Percentiles rank a stretch among this genome's conserved stretches.
Conservation (phyloP, 805 yeast species). For the Brettanomyces bruxellensis region DNA sequence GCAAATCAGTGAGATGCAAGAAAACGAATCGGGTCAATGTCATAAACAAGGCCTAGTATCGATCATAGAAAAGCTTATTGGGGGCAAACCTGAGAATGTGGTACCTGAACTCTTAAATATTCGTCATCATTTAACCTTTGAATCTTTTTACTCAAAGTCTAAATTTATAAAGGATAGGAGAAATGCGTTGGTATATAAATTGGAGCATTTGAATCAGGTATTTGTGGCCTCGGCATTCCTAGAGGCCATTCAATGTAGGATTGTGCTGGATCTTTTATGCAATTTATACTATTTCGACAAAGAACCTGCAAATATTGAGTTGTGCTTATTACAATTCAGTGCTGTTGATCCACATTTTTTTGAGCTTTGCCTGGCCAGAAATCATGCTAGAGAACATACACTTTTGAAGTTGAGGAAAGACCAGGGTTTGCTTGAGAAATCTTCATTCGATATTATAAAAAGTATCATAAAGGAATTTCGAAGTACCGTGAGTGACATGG, state of each 20-base stretch:
- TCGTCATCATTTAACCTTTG: slow-evolving; percentile 10
- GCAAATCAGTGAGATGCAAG: too few species aligned
- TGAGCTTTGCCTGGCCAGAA: slow-evolving; percentile 8
- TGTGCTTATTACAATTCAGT: slow-evolving; percentile 8
- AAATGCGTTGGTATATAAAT: slow-evolving; percentile 4
- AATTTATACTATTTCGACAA: background rate
- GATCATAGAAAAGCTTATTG: background rate
- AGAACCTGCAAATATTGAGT: slow-evolving; percentile 9
- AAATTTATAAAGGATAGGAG: background rate
- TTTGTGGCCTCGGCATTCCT: slow-evolving; percentile 13
- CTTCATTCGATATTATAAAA: too few species aligned
- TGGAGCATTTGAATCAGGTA: slow-evolving; percentile 6
- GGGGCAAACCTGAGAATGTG: slow-evolving; percentile 2
- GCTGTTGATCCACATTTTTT: slow-evolving; percentile 16
- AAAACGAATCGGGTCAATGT: too few species aligned
- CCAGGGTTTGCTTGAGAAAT: too few species aligned
- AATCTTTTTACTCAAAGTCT: background rate
- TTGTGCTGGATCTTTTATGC: slow-evolving; percentile 3
- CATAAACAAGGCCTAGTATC: background rate
- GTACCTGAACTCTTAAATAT: slow-evolving; percentile 15
- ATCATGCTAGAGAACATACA: too few species aligned
- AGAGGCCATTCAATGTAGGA: slow-evolving; percentile 8
- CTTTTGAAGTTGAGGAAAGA: too few species aligned
- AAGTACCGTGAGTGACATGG: too few species aligned
- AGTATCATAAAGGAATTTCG: too few species aligned